These are phyloP conservation scores for Acanthamoeba culbertsoni DNA, from an alignment of 208 protist genomes.

Conservation along the genomic window DNA sequence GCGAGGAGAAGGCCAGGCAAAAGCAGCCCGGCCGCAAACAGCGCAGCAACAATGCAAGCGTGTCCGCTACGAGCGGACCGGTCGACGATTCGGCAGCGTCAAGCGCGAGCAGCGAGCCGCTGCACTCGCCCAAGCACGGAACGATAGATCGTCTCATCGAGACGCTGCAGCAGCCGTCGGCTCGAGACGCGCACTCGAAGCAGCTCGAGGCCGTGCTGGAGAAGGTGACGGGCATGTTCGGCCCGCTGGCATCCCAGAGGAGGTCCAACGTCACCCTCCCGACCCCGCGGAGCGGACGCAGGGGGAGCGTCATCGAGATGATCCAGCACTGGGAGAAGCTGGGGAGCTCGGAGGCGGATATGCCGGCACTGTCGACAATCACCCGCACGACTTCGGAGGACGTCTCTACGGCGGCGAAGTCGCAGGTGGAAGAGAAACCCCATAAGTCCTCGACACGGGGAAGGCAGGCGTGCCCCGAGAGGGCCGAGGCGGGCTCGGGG, in stretches of 20 bases:
- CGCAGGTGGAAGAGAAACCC: too few relatives aligned
- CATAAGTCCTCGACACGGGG: too few relatives aligned
- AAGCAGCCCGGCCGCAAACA: neutral
- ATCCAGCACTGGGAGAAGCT: neutral
- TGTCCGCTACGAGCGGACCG: neutral
- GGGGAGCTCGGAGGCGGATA: neutral
- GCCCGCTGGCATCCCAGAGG: neutral
- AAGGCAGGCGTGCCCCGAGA: too few relatives aligned
- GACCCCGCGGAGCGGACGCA: neutral
- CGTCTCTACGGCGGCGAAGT: too few relatives aligned
- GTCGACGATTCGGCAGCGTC: neutral
- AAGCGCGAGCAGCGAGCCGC: too few relatives aligned
- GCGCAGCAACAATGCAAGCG: neutral
- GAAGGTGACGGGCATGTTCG: neutral
- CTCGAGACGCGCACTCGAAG: neutral
- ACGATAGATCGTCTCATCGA: constrained; percentile 6
- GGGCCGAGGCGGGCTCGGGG: too few relatives aligned
- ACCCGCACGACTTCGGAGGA: neutral
- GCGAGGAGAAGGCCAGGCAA: neutral
- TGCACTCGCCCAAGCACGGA: neutral
- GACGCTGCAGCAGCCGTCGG: neutral
- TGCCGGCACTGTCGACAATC: neutral
- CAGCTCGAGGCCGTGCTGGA: neutral
- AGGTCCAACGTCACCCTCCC: neutral
- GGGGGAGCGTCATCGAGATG: neutral